phyloP scores from a whole-genome alignment of 805 yeast genomes.

The Saccharomycopsis javanensis region DNA sequence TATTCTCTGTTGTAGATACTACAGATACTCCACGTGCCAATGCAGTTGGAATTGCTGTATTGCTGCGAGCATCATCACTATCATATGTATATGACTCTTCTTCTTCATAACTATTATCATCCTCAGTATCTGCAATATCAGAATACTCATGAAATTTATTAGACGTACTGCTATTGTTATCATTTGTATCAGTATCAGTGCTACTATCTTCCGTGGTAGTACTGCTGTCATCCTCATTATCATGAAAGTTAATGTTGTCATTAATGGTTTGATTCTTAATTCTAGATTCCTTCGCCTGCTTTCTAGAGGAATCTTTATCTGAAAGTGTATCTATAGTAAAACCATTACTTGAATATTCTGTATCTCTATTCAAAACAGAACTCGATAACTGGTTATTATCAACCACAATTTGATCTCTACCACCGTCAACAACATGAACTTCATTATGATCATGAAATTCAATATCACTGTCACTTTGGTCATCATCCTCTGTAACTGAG shows the following conservation, averaged over 20 bases:
- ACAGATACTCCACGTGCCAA: background rate
- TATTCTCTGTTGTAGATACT: background rate
- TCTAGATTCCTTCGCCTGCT: background rate
- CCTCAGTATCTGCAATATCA: background rate
- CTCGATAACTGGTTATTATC: background rate
- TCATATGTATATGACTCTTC: background rate
- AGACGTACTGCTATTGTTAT: background rate
- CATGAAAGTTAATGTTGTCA: background rate
- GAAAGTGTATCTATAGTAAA: background rate
- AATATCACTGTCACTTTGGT: background rate
- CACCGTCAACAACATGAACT: background rate
- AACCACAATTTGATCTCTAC: background rate
- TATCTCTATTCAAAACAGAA: background rate
- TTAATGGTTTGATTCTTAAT: background rate
- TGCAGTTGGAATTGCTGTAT: background rate
- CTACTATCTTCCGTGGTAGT: too few species aligned
- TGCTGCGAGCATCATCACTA: background rate
- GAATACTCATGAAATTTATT: background rate
- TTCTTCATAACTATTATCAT: background rate
- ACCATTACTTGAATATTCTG: background rate
- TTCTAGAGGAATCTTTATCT: background rate
- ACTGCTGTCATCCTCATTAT: background rate
- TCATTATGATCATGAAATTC: slow-evolving; percentile 1
- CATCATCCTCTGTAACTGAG: background rate
- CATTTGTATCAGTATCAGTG: background rate